Evolutionary conservation across 768 basidiomycete species (phyloP).

Genomic region (Panus rudis): DNA sequence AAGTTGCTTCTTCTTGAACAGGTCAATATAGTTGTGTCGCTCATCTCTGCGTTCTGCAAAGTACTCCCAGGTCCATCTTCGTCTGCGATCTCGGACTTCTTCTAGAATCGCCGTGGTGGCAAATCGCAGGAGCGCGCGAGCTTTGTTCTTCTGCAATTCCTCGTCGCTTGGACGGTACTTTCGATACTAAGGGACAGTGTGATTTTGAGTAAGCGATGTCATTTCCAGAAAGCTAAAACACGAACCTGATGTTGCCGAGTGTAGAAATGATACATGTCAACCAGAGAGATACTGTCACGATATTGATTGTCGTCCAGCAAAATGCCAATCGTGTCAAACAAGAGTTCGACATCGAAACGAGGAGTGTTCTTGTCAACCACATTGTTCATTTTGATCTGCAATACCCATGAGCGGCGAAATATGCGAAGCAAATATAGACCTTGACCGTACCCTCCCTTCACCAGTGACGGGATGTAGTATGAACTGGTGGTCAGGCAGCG

Average conservation of each 20-base stretch:
- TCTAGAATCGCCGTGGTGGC: constrained; percentile 74
- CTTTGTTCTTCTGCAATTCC: constrained; percentile 51
- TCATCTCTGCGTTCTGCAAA: constrained; percentile 86
- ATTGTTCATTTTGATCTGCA: constrained; percentile 76
- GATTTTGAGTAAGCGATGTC: constrained; percentile 9
- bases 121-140: constrained; percentile 67
- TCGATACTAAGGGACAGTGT: constrained; percentile 54
- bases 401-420: constrained; percentile 1
- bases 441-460: constrained; percentile 68
- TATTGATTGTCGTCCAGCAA: constrained; percentile 92
- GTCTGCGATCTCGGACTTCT: constrained; percentile 75
- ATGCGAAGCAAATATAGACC: constrained; percentile 1
- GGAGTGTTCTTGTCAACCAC: constrained; percentile 67
- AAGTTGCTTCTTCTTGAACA: constrained; percentile 74
- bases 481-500: constrained; percentile 70
- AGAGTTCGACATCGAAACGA: constrained; percentile 77
- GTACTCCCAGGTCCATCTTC: constrained; percentile 89
- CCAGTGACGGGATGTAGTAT: constrained; percentile 94
- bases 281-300: constrained; percentile 82
- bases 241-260: constrained; percentile 71
- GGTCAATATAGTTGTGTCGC: constrained; percentile 72
- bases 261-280: constrained; percentile 97
- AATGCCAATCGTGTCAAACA: constrained; percentile 91
- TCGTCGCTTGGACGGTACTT: constrained; percentile 66
- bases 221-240: constrained; percentile 8